Percentiles rank a stretch among this genome's conserved stretches.
Conservation (phyloP, 768 basidiomycete genomes). For the Leccinum barrowsii region DNA sequence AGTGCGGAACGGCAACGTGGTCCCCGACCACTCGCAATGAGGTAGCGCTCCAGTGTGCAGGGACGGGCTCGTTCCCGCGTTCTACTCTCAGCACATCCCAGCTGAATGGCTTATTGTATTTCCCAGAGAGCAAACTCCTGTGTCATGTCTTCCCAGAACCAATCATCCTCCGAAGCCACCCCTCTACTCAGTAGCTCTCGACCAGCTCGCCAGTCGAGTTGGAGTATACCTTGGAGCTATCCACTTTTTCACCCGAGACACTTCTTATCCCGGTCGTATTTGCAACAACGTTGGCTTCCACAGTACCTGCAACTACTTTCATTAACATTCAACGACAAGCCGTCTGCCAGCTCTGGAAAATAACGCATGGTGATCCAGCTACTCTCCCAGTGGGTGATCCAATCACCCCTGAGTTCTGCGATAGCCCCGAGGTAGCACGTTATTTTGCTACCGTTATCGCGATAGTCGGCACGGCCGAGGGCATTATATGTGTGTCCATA, state of each 20-base stretch:
- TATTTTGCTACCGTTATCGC: conserved; percentile 23
- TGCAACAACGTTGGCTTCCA: conserved; percentile 17
- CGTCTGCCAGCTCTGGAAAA: conserved; percentile 27
- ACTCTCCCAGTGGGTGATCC: conserved; percentile 7
- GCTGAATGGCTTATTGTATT: background rate
- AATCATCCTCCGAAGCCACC: conserved; percentile 7
- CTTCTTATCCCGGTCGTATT: conserved; percentile 29
- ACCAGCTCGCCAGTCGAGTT: background rate
- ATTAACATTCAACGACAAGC: conserved; percentile 23
- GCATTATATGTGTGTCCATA: conserved; percentile 20
- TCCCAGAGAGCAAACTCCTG: background rate
- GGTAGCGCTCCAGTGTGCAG: background rate
- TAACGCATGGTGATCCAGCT: conserved; percentile 4
- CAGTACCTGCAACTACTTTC: conserved; percentile 25
- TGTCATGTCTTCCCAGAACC: conserved; percentile 13
- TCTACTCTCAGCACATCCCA: background rate
- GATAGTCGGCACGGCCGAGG: conserved; percentile 9
- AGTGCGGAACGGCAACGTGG: background rate
- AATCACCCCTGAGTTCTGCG: conserved; percentile 16
- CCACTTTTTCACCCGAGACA: conserved; percentile 10
- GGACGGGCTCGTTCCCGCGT: background rate
- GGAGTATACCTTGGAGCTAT: background rate
- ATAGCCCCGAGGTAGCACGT: conserved; percentile 17
- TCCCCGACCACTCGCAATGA: background rate
- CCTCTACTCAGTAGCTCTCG: conserved; percentile 7